These are phyloP conservation scores for Penicillium oxalicum DNA, from an alignment of 2,329 filamentous ascomycete genomes.

Conservation along the genomic window DNA sequence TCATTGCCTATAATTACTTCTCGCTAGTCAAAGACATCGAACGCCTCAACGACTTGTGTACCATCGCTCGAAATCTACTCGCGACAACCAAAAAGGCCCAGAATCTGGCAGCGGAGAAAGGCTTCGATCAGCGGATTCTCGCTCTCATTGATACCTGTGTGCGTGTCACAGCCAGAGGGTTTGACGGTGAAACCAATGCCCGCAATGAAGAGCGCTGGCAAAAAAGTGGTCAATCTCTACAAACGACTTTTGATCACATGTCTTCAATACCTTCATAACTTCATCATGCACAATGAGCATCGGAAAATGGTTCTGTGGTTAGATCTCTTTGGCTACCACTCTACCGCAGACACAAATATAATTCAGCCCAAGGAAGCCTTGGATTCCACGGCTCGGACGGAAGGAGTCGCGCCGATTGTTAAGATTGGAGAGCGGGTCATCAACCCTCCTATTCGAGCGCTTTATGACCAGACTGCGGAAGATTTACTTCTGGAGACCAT, in stretches of 20 bases:
- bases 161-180: slow-evolving; percentile 57
- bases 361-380: slow-evolving; percentile 40
- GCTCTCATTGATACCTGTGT: slow-evolving; percentile 59
- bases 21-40: slow-evolving; percentile 57
- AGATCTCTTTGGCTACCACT: slow-evolving; percentile 57
- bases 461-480: slow-evolving; percentile 41
- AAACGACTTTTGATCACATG: slow-evolving; percentile 61
- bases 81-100: slow-evolving; percentile 57
- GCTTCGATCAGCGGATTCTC: slow-evolving; percentile 57
- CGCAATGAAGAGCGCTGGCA: slow-evolving; percentile 61
- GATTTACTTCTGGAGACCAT: slow-evolving; percentile 41
- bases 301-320: slow-evolving; percentile 61
- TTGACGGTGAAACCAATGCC: slow-evolving; percentile 57
- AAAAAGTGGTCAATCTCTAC: slow-evolving; percentile 58
- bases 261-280: slow-evolving; percentile 61
- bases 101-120: slow-evolving; percentile 55
- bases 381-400: slow-evolving; percentile 31
- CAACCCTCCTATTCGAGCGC: slow-evolving; percentile 37
- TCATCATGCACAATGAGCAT: slow-evolving; percentile 60
- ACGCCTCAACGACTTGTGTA: slow-evolving; percentile 56
- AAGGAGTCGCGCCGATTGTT: slow-evolving; percentile 40
- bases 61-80: slow-evolving; percentile 57
- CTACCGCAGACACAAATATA: slow-evolving; percentile 41
- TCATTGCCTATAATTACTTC: slow-evolving; percentile 56
- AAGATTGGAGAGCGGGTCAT: slow-evolving; percentile 39